Evolutionary conservation across 306 rosid genomes (phyloP).

Genomic region (Mimosa bimucronata): DNA sequence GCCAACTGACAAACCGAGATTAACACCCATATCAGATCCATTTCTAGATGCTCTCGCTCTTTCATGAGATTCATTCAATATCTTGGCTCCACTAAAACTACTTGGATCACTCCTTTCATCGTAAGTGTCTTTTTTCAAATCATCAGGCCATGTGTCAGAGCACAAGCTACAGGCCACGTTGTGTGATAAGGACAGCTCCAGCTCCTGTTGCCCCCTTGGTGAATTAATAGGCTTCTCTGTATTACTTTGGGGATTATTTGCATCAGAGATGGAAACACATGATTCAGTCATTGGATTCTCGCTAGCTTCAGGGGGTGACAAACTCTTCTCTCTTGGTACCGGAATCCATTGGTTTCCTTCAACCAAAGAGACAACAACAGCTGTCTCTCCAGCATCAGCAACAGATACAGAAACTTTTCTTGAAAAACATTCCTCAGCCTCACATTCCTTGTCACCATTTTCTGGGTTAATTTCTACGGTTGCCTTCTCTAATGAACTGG

Average conservation of each 20-base stretch:
- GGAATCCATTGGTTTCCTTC: constrained; percentile 52
- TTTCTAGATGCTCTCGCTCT: constrained; percentile 44
- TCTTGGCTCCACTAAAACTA: constrained; percentile 45
- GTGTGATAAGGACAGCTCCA: constrained; percentile 66
- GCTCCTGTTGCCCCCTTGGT: constrained; percentile 55
- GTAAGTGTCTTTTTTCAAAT: constrained; percentile 47
- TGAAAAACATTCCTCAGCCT: constrained; percentile 54
- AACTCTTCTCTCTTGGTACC: constrained; percentile 47
- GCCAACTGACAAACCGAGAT: constrained; percentile 78
- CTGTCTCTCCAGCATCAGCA: constrained; percentile 93
- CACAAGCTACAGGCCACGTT: constrained; percentile 49
- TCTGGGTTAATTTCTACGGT: constrained; percentile 42
- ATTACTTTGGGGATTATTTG: constrained; percentile 43
- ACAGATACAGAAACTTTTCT: constrained; percentile 78
- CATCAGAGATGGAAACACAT: constrained; percentile 45
- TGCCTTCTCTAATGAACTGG: constrained; percentile 45
- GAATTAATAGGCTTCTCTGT: constrained; percentile 40
- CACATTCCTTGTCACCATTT: constrained; percentile 44
- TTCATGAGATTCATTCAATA: constrained; percentile 46
- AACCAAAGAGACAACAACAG: constrained; percentile 88
- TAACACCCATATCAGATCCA: constrained; percentile 60
- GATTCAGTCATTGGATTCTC: constrained; percentile 53
- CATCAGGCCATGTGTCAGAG: constrained; percentile 49
- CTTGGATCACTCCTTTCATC: constrained; percentile 47
- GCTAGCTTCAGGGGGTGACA: constrained; percentile 53